Percentiles rank a stretch among this genome's conserved stretches.
Conservation (phyloP, 768 basidiomycete genomes). For the Trametes elegans region DNA sequence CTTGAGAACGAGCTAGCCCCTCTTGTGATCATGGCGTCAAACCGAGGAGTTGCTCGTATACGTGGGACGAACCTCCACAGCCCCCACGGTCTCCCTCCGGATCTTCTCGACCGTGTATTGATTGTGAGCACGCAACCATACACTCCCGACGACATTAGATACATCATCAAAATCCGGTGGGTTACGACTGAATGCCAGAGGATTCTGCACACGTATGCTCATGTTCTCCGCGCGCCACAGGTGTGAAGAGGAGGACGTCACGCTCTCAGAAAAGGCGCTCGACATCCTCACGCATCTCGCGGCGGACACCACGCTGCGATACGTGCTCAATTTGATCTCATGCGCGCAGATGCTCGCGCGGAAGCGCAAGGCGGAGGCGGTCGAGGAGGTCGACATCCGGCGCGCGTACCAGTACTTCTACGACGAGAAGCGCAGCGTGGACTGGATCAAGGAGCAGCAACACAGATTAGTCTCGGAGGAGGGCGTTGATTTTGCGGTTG, state of each 20-base stretch:
- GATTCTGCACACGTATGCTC: too few relatives aligned
- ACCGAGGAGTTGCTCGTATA: constrained; percentile 92
- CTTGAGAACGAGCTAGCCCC: constrained; percentile 92
- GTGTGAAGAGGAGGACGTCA: constrained; percentile 94
- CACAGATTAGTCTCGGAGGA: constrained; percentile 75
- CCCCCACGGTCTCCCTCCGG: constrained; percentile 93
- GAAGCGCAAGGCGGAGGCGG: constrained; percentile 76
- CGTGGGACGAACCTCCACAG: constrained; percentile 92
- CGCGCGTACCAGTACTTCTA: constrained; percentile 87
- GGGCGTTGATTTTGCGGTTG: constrained; percentile 39
- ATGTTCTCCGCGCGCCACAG: constrained; percentile 35
- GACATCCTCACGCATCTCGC: constrained; percentile 89
- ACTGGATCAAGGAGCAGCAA: constrained; percentile 87
- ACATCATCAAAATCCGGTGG: constrained; percentile 92
- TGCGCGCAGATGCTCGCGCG: constrained; percentile 84
- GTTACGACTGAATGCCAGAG: too few relatives aligned
- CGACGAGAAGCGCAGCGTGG: constrained; percentile 89
- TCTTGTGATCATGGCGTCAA: constrained; percentile 97
- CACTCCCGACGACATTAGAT: constrained; percentile 73
- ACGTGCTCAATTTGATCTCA: constrained; percentile 93
- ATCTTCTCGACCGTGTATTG: constrained; percentile 90
- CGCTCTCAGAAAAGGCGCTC: constrained; percentile 67
- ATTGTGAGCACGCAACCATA: constrained; percentile 95
- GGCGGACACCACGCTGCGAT: constrained; percentile 84
- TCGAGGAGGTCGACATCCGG: constrained; percentile 83